These are phyloP conservation scores for Tricholoma hemisulphureum DNA, from an alignment of 768 basidiomycete species.

Conservation along the genomic window DNA sequence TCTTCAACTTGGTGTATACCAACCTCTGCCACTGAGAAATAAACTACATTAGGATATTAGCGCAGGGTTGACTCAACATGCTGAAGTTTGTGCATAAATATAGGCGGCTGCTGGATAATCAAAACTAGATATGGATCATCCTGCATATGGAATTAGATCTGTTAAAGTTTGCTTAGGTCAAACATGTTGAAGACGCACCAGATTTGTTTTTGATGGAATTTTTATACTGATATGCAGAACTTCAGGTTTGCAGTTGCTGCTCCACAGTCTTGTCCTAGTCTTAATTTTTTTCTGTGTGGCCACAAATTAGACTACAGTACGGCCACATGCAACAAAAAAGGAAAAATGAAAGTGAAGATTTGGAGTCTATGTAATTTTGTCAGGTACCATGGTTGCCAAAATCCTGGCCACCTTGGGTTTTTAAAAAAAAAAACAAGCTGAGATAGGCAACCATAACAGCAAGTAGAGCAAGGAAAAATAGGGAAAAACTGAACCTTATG, in stretches of 20 bases:
- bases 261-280: too few species aligned
- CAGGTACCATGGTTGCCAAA: not conserved
- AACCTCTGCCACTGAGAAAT: not conserved
- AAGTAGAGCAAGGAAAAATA: not conserved
- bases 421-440: not conserved
- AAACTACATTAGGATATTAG: too few species aligned
- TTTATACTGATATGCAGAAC: not conserved
- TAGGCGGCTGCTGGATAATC: not conserved
- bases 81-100: not conserved
- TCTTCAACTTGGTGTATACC: not conserved
- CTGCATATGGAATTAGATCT: not conserved
- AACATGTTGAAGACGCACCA: not conserved
- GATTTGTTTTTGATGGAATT: not conserved
- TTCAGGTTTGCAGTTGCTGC: not conserved
- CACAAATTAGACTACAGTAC: not conserved
- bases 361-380: not conserved
- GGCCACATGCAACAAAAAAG: not conserved
- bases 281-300: not conserved
- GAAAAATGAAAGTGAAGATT: not conserved
- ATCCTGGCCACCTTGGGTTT: not conserved
- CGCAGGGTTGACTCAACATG: not conserved
- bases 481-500: not conserved
- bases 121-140: not conserved
- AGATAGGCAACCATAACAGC: not conserved
- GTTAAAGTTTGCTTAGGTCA: not conserved